Evolutionary conservation across 768 basidiomycete genomes (phyloP).

Genomic region (Vararia minispora): DNA sequence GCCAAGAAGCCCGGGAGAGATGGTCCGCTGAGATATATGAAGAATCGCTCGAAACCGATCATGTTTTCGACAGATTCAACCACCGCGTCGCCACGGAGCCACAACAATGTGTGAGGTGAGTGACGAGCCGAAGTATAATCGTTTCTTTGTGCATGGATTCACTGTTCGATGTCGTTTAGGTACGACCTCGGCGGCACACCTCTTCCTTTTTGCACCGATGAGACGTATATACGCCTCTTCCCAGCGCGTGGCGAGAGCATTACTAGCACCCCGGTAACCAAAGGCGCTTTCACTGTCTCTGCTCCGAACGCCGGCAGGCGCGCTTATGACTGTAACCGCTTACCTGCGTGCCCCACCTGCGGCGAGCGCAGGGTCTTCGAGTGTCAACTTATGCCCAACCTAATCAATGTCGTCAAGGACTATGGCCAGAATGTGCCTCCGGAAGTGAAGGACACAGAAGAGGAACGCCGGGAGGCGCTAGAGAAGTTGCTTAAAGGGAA

Average conservation of each 20-base stretch:
- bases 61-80: slow-evolving; percentile 78
- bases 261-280: slow-evolving; percentile 41
- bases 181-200: slow-evolving; percentile 85
- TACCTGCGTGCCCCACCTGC: slow-evolving; percentile 64
- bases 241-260: slow-evolving; percentile 33
- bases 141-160: neutral
- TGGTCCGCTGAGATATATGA: slow-evolving; percentile 75
- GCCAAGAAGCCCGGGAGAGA: slow-evolving; percentile 32
- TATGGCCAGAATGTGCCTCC: slow-evolving; percentile 17
- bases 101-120: slow-evolving; percentile 81
- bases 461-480: slow-evolving; percentile 55
- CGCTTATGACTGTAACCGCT: slow-evolving; percentile 38
- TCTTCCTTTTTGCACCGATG: slow-evolving; percentile 76
- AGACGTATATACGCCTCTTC: slow-evolving; percentile 65
- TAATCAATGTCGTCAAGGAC: slow-evolving; percentile 65
- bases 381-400: slow-evolving; percentile 89
- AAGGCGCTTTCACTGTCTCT: slow-evolving; percentile 47
- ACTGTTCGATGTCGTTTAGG: slow-evolving; percentile 25
- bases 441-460: slow-evolving; percentile 38
- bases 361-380: slow-evolving; percentile 67
- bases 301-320: slow-evolving; percentile 30
- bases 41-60: slow-evolving; percentile 68
- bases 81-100: slow-evolving; percentile 59
- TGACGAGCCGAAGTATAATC: too few relatives aligned
- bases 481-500: slow-evolving; percentile 41